Evolutionary conservation across 495 filamentous ascomycete genomes (phyloP).

Genomic region (Hypoxylon subgilvum): DNA sequence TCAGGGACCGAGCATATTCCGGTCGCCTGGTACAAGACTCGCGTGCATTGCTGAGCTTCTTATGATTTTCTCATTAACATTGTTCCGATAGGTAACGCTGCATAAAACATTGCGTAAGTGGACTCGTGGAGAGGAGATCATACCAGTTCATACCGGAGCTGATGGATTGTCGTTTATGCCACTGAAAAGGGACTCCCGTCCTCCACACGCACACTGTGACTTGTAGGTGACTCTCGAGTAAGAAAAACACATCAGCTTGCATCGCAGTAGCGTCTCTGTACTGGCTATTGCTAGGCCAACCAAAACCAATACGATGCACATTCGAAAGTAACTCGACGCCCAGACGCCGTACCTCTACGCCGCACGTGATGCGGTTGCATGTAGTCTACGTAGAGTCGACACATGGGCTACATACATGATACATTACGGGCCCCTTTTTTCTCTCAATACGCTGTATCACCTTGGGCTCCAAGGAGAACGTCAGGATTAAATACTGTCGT

Average conservation of each 20-base stretch:
- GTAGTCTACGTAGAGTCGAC: slow-evolving; percentile 7
- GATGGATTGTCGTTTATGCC: slow-evolving; percentile 20
- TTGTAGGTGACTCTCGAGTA: slow-evolving; percentile 15
- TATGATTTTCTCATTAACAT: slow-evolving; percentile 36
- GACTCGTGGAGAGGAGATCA: slow-evolving; percentile 18
- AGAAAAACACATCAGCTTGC: slow-evolving; percentile 39
- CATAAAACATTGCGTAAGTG: slow-evolving; percentile 39
- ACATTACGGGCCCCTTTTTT: background rate
- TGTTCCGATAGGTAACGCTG: slow-evolving; percentile 37
- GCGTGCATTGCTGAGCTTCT: slow-evolving; percentile 30
- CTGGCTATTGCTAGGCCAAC: slow-evolving; percentile 24
- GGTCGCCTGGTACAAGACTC: slow-evolving; percentile 17
- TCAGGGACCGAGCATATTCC: slow-evolving; percentile 11
- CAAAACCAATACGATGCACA: slow-evolving; percentile 7
- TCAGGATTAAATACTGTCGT: slow-evolving; percentile 4
- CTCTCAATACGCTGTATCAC: slow-evolving; percentile 22
- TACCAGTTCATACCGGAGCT: slow-evolving; percentile 37
- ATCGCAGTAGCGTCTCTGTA: slow-evolving; percentile 28
- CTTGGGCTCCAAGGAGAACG: slow-evolving; percentile 29
- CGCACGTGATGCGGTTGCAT: slow-evolving; percentile 31
- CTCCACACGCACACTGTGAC: slow-evolving; percentile 26
- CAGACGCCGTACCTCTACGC: slow-evolving; percentile 4
- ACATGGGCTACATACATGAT: background rate
- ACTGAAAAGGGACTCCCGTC: slow-evolving; percentile 5
- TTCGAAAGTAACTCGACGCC: slow-evolving; percentile 2